Base-by-base conservation (phyloP, 1,284 basidiomycete species). In the Malassezia brasiliensis region DNA sequence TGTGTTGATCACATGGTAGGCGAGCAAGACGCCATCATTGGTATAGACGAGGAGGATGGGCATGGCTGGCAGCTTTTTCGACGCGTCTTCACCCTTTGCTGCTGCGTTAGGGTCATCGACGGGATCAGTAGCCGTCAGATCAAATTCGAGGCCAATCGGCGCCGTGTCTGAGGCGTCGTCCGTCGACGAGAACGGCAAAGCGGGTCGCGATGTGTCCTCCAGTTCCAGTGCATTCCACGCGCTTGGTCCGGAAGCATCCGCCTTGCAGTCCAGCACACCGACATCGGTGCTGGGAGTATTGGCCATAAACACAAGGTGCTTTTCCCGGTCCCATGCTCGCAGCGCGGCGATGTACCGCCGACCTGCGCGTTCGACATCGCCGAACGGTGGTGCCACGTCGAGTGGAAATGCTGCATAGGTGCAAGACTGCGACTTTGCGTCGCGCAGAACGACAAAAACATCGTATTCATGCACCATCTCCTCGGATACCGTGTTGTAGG, bases 11-110 rank as follows among this genome's bases (percentile, higher is more conserved):
- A 87, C 69, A 66, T 83, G 79, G 84, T 88, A 90, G 2, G 79
- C 87, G 36, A 84, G 79, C 34, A 90, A 55, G 0, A 86, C 85
- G 17, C 87, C 87, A 66, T 90, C 87, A 56, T 83, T 87, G 4
- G 86, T 81, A 70, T 87, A 89, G 5, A 83, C 81, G 67, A 83
- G 85, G 69, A 88, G 77, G 49, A 88, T 79, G 0, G 87, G 87
- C 14, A 74, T 67, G 1, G 79, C 75, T 2, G 76, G 75, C 4
- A 79, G 61, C 58, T 78, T 79, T 4, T 75, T 66, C 9, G 72
- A 69, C 38, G 77, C 64, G 38, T 74, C 77, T 17, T 76, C 75
- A 0, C 77, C 78, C 9, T 77, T 75, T 6, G 77, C 76, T 17
- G 77, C 77, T 9, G 80, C 79, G n/a, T 81, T 77, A 6, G 83